Percentiles rank a stretch among this genome's conserved stretches.
These are phyloP conservation scores for Dictyostelium citrinum DNA, from an alignment of 78 protist genomes.

Conservation along the genomic window DNA sequence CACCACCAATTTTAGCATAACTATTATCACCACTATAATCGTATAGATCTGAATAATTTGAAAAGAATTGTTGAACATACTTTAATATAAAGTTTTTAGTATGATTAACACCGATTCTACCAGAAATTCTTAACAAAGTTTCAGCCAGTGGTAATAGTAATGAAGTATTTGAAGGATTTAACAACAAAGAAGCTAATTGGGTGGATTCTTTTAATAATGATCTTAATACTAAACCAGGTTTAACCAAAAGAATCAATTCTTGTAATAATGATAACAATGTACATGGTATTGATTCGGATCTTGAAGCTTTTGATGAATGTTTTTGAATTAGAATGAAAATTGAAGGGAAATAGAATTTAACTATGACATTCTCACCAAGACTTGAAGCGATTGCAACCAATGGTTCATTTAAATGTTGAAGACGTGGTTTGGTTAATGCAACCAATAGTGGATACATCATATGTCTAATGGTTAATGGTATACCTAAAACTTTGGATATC, in stretches of 20 bases:
- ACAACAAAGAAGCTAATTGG: conserved; percentile 25
- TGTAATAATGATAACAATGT: conserved; percentile 39
- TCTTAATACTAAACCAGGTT: conserved; percentile 56
- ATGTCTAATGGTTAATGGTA: conserved; percentile 68
- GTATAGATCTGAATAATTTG: conserved; percentile 38
- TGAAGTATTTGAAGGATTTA: conserved; percentile 64
- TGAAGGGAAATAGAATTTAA: conserved; percentile 66
- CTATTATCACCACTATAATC: conserved; percentile 27
- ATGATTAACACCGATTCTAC: conserved; percentile 64
- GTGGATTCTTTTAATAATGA: conserved; percentile 44
- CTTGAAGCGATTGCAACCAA: conserved; percentile 45
- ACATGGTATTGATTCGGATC: conserved; percentile 77
- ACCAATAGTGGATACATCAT: conserved; percentile 68
- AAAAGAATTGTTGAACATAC: conserved; percentile 64
- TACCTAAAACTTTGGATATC: conserved; percentile 26
- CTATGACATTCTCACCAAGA: conserved; percentile 47
- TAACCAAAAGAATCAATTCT: conserved; percentile 52
- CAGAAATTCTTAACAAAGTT: conserved; percentile 22
- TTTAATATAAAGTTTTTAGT: conserved; percentile 46
- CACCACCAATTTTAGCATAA: neutral
- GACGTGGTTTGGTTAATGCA: conserved; percentile 60
- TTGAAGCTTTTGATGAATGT: conserved; percentile 56
- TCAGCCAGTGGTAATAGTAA: conserved; percentile 56
- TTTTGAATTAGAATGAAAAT: conserved; percentile 54
- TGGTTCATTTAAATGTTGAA: conserved; percentile 55